These are phyloP conservation scores for Erythrobasidium hasegawianum DNA, from an alignment of 1,284 basidiomycete genomes.

Conservation along the genomic window DNA sequence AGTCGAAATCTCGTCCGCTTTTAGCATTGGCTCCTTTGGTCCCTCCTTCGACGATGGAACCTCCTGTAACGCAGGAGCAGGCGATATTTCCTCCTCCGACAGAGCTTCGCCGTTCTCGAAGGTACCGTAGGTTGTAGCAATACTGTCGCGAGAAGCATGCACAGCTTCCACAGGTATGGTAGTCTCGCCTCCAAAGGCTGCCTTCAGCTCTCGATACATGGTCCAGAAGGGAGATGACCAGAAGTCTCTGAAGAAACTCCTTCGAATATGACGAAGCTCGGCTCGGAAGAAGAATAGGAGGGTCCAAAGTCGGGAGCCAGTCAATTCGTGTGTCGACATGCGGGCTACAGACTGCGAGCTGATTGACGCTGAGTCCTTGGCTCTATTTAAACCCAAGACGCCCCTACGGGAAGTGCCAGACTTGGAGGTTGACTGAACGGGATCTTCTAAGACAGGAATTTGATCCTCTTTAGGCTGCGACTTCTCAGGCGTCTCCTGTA, in stretches of 20 bases:
- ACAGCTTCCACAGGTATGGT: background rate
- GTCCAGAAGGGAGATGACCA: slow-evolving; percentile 13
- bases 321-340: background rate
- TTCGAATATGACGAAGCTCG: slow-evolving; percentile 1
- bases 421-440: too few relatives aligned
- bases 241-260: slow-evolving; percentile 11
- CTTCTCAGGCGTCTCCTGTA: too few relatives aligned
- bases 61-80: too few relatives aligned
- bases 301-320: slow-evolving; percentile 12
- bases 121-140: slow-evolving; percentile 3
- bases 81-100: background rate
- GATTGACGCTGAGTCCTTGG: background rate
- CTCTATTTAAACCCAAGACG: background rate
- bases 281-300: slow-evolving; percentile 26
- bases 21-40: too few relatives aligned
- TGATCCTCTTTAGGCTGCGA: too few relatives aligned
- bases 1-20: too few relatives aligned
- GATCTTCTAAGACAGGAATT: too few relatives aligned
- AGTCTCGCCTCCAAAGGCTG: slow-evolving; percentile 6
- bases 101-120: background rate
- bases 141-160: background rate
- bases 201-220: slow-evolving; percentile 6
- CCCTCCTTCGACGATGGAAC: too few relatives aligned
- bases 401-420: background rate
- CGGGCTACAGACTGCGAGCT: background rate